These are phyloP conservation scores for Colletotrichum sp. DNA, from an alignment of 2,329 filamentous ascomycete genomes.

Conservation along the genomic window DNA sequence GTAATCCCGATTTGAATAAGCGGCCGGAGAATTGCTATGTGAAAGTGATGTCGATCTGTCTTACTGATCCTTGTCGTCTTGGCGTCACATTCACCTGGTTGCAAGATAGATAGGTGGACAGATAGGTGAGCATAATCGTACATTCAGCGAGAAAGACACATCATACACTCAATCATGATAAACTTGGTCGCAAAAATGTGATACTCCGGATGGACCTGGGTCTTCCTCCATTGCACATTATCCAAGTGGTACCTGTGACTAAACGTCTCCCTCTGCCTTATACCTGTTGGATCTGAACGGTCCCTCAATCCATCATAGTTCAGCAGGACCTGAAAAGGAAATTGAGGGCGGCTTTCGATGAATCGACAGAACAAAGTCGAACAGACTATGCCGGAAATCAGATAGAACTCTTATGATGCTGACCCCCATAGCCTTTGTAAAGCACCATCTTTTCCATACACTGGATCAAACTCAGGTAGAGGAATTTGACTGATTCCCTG, in stretches of 20 bases:
- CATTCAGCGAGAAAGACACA: too few species aligned
- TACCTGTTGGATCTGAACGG: not conserved
- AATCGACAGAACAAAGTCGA: not conserved
- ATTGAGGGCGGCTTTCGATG: not conserved
- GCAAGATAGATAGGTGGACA: not conserved
- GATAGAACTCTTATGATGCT: not conserved
- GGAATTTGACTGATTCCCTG: not conserved
- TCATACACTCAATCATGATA: too few species aligned
- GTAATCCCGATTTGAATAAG: not conserved
- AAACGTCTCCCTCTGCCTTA: not conserved
- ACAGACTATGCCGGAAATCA: not conserved
- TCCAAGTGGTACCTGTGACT: rapidly evolving
- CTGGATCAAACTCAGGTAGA: not conserved
- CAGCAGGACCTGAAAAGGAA: rapidly evolving
- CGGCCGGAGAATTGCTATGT: not conserved
- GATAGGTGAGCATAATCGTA: not conserved
- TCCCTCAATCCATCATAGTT: not conserved
- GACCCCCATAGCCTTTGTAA: not conserved
- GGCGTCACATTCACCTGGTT: not conserved
- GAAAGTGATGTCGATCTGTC: not conserved
- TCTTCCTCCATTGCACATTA: not conserved
- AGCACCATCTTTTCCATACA: not conserved
- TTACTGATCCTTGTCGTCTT: not conserved
- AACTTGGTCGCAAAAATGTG: too few species aligned
- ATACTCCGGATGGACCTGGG: too few species aligned